Base-by-base conservation (phyloP, 306 rosid genomes). In the Pyrus betulifolia region DNA sequence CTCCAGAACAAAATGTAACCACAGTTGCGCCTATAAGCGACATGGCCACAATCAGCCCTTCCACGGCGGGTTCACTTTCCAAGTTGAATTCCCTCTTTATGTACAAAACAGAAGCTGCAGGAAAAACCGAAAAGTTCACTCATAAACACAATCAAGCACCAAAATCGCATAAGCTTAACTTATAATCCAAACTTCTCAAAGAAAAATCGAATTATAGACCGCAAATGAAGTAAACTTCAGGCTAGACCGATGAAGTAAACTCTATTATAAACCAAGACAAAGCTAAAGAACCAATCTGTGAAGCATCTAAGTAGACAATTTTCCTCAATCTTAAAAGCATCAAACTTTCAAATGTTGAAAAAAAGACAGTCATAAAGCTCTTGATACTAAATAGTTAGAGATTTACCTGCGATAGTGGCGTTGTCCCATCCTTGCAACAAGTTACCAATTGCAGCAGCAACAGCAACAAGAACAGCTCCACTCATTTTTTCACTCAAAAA, bases 21-120 rank as follows among this genome's bases (percentile, higher is more conserved):
- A 87, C 74, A 58, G 98, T 94, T 68, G 98, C 98, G 70, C 98
- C 98, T 38, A 94, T 90, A 33, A 94, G 97, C 64, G 98, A 94
- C 87, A 74, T 94, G 49, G 98, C 98, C 74, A 94, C 97, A 42
- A 94, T 90, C 67, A 94, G 82, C 82, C 98, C 98, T 86, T 94
- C 98, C 11, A 91, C 72, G 0, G 96, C 87, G 63, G 98, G 98
- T 71, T 86, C 71, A 80, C 86, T 90, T 83, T 94, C 89, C 68
- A 94, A 86, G 6, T 76, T 55, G 79, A 94, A 87, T 74, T 94
- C 98, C 78, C 66, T 91, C 83, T 94, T 94, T 82, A 94, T 90
- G 80, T 94, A 94, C 90, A 90, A 79, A 73, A 94, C 91, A 75
- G 98, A 88, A 35, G 96, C 98, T 95, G 92, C 86, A 83, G 6